phyloP scores from a whole-genome alignment of 495 filamentous ascomycete species.

The Pseudomonodictys pantanalensis region DNA sequence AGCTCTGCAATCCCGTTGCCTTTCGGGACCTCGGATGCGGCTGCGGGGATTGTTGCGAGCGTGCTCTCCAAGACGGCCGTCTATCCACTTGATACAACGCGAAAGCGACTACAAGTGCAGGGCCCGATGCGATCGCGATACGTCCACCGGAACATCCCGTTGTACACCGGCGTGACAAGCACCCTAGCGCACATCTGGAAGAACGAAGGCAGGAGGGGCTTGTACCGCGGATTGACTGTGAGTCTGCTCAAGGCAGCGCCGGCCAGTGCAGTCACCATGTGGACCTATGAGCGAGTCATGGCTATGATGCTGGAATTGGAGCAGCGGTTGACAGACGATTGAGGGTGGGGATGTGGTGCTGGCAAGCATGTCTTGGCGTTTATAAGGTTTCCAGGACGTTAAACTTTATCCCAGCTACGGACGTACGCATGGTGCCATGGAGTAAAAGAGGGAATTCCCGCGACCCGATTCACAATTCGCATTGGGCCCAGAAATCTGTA shows the following conservation, averaged over 20 bases:
- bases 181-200: constrained; percentile 65
- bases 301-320: constrained; percentile 22
- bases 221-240: constrained; percentile 86
- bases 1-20: constrained; percentile 31
- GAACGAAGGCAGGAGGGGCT: constrained; percentile 70
- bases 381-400: background rate
- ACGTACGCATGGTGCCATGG: too few species aligned
- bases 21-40: constrained; percentile 74
- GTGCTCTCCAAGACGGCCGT: constrained; percentile 82
- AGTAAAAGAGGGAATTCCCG: too few species aligned
- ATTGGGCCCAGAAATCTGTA: too few species aligned
- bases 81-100: constrained; percentile 89
- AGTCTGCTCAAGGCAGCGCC: constrained; percentile 92
- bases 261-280: constrained; percentile 94
- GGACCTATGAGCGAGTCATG: constrained; percentile 82
- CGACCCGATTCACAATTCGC: too few species aligned
- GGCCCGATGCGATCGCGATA: constrained; percentile 77
- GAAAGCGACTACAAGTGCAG: constrained; percentile 94
- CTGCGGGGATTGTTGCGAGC: constrained; percentile 73
- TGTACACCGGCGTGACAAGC: constrained; percentile 60
- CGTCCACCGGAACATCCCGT: constrained; percentile 83
- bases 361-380: constrained; percentile 14
- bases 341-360: background rate
- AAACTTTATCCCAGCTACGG: too few species aligned
- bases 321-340: constrained; percentile 1